Base-by-base conservation (phyloP, 768 basidiomycete species). In the Atractiella rhizophila region DNA sequence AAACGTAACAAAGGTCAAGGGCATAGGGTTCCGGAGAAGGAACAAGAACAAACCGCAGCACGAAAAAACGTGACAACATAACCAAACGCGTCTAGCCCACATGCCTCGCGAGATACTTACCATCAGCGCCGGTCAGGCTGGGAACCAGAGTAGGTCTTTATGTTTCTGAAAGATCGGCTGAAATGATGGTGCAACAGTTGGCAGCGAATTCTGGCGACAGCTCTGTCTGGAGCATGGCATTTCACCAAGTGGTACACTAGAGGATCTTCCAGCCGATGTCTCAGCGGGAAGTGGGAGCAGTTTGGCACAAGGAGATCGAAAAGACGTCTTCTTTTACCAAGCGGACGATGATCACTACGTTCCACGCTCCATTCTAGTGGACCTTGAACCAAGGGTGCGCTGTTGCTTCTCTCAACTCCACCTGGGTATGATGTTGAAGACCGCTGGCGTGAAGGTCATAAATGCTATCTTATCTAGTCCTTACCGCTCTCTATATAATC, bases 271-370 rank as follows among this genome's bases (percentile, higher is more conserved):
- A 5, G 36, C 40, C 10, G 46, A 42, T 26, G 46, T 42, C 19
- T 43, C 45, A n/a, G 35, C 13, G n/a, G 38, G 39, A 16, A 34
- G 24, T 2, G 27, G 44, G 18, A 46, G 40, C 24, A 46, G 32
- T 19, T 35, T 28, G 15, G 27, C 39, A 7, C 27, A 79, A 16
- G 81, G 81, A 8, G 91, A 98, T 61, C 68, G 91, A 51, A 98
- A 96, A 56, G 91, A 98, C 61, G 88, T 91, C 21, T 98, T 98
- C 63, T 98, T 98, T 64, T 96, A 98, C 58, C 88, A 96, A 59
- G 91, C 91, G n/a, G 91, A 98, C 57, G 91, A 98, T 54, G 91
- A 96, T 58, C 86, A 91, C 54, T 98, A 96, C 59, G 86, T 98
- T 45, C 91, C 91, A 2, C 70, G 91, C 39, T 82, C 91, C 4